Evolutionary conservation across 1,284 basidiomycete genomes (phyloP), one percentile per base, ranked within the genome.

Genomic region (Tilletia setariae): DNA sequence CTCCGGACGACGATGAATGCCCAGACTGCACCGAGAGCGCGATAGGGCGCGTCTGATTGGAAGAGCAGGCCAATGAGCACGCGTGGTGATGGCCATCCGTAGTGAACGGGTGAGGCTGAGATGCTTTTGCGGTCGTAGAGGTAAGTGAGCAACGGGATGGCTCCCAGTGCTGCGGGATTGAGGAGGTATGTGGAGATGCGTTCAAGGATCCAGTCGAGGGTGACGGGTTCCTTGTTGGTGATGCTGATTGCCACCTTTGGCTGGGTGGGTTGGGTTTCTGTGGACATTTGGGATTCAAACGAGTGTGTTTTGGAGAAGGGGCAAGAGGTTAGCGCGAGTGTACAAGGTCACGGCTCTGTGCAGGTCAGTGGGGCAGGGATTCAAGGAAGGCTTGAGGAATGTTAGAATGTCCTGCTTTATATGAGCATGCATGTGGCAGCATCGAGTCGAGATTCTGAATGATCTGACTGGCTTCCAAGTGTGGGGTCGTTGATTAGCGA

Each of bases 1-100:
- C 67, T 47, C 21, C 72, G 70, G 62, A 75, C 25, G 15, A 28
- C 42, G 40, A 64, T 44, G n/a, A 64, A 8, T 2, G 32, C 30
- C 56, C 56, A 61, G 56, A 61, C 16, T 21, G 28, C 28, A 4
- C 56, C 56, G 2, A 32, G n/a, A 16, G 16, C 32, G 25, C 28
- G 23, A 30, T 61, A 61, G 16, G 56, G 28, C 32, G 56, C 25
- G 13, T 35, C 56, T 1, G 7, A 19, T 13, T 7, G 16, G 32
- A 61, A 32, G 56, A 61, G 56, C 8, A 61, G 28, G 16, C 30
- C 32, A 11, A 35, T 13, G 56, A 61, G 23, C 7, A 30, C 35
- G 25, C 16, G 2, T 4, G 28, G 56, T 7, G 28, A 16, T 7
- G 56, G 56, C 11, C 16, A 40, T n/a, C 28, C 28, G 28, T 61